Evolutionary conservation across 2,329 filamentous ascomycete genomes (phyloP), one percentile per base, ranked within the genome.

Genomic region (Diaporthe sp.): DNA sequence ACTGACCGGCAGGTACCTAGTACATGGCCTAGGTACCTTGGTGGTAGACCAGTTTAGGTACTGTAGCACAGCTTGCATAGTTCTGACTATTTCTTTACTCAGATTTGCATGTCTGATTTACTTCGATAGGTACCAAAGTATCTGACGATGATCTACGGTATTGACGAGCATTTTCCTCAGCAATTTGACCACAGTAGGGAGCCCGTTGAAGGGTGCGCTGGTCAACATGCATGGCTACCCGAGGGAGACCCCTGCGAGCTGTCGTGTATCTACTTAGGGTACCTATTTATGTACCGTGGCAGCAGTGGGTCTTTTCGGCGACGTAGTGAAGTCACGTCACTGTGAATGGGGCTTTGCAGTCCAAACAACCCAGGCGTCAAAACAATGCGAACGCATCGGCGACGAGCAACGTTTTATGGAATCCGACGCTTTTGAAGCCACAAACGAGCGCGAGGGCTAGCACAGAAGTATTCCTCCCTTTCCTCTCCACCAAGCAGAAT

Each of bases 401-500:
- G 7, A 28, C 49, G 49, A 42, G 65, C 65, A 13, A n/a, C 7
- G 28, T 39, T 19, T 13, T 25, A 44, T 44, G 19, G 15, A n/a
- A 28, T 46, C 5, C 22, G 15, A 34, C 17, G 31, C n/a, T 42
- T 61, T 62, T 25, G 34, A 55, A 34, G 44, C 39, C 34, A 46
- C 22, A 51, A 19, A n/a, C 25, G 10, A 19, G 55, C 51, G 46
- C 42, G 17, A 65, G 22, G 42, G 25, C 31, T 69, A 53, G 12
- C 53, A 55, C 28, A 73, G 22, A 72, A 58, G 42, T 75, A 72
- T 49, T 53, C 7, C 58, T 31, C 39, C 59, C 67, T 57, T 4
- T 17, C 2, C 42, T 25, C 58, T 46, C 39, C 44, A 42, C 34
- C 65, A 53, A 39, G 25, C 55, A 85, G 82, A 82, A 92, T 92